These are phyloP conservation scores for Tremella fuciformis DNA, from an alignment of 768 basidiomycete species.

Conservation along the genomic window DNA sequence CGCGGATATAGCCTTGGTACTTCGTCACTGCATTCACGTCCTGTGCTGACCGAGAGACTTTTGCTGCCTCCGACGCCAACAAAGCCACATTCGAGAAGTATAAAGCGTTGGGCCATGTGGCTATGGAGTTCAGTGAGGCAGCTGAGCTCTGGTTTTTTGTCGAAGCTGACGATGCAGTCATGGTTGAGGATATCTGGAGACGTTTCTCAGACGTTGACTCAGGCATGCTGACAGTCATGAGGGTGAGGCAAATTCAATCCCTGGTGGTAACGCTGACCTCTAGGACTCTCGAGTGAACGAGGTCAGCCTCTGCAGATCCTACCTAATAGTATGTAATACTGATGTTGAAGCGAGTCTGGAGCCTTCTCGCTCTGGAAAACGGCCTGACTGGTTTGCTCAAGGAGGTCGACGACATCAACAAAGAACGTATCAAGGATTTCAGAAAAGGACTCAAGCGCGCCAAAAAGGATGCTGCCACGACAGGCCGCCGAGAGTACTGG, in stretches of 20 bases:
- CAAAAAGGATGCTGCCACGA: background rate
- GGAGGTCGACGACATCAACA: background rate
- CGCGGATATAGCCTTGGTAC: background rate
- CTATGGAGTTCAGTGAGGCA: background rate
- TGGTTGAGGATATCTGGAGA: background rate
- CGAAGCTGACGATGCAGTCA: background rate
- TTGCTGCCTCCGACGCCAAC: background rate
- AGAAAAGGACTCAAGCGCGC: background rate
- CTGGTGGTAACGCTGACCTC: background rate
- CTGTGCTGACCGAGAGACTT: background rate
- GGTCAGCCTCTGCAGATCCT: background rate
- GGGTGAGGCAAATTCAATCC: no score
- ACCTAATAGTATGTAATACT: background rate
- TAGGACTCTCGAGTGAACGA: conserved; percentile 5
- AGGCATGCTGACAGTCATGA: no score
- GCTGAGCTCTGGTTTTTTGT: no score
- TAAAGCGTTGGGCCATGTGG: background rate
- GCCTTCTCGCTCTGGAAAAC: background rate
- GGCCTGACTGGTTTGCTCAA: background rate
- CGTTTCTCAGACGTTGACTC: background rate
- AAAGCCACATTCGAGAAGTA: background rate
- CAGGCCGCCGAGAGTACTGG: conserved; percentile 1
- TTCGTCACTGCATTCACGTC: background rate
- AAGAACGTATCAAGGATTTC: background rate
- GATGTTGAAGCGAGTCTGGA: background rate